Conservation (phyloP, 2,329 filamentous ascomycete genomes). For the Stromatinia cepivora region DNA sequence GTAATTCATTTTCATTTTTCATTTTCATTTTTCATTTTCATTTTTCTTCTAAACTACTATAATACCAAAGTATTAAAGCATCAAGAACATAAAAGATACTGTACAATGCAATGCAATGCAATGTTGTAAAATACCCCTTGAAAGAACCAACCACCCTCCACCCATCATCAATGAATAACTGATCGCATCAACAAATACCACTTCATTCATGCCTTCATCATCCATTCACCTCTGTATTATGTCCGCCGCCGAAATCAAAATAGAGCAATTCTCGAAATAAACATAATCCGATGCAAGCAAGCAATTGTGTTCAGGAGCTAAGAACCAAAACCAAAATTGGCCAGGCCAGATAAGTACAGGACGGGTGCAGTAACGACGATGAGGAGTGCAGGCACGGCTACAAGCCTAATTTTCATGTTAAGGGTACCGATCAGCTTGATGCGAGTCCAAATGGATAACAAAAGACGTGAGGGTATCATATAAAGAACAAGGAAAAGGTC, state of each 20-base stretch:
- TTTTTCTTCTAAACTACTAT: not conserved
- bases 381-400: conserved; percentile 33
- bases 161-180: not conserved
- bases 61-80: not conserved
- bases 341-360: conserved; percentile 32
- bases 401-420: conserved; percentile 31
- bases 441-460: conserved; percentile 11
- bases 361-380: conserved; percentile 33
- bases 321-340: conserved; percentile 16
- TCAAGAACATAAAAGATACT: conserved; percentile 8
- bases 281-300: conserved; percentile 57
- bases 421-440: conserved; percentile 20
- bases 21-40: not conserved
- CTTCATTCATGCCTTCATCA: not conserved
- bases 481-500: conserved; percentile 13
- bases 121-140: not conserved
- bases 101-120: conserved; percentile 9
- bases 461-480: conserved; percentile 17
- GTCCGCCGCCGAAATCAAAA: not conserved
- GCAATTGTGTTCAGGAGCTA: conserved; percentile 42
- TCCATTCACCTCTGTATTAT: not conserved
- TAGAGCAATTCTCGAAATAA: conserved; percentile 47
- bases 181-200: not conserved
- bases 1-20: not conserved
- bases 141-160: not conserved